Percentiles rank a stretch among this genome's conserved stretches.
phyloP scores from a whole-genome alignment of 2,329 filamentous ascomycete genomes.

The Talaromyces verruculosus region DNA sequence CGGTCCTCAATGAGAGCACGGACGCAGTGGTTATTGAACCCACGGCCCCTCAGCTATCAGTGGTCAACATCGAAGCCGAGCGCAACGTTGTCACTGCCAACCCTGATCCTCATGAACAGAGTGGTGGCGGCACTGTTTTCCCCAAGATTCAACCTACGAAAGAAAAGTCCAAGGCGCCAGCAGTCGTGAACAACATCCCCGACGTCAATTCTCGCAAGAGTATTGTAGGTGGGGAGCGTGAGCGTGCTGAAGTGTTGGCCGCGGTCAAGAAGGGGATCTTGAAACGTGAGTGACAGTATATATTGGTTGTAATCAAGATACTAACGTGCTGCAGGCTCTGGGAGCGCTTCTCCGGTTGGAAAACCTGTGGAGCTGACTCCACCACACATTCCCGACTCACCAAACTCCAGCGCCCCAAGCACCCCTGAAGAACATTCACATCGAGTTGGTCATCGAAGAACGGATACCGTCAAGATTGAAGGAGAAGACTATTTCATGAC shows the following conservation, averaged over 20 bases:
- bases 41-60: slow-evolving; percentile 82
- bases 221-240: slow-evolving; percentile 84
- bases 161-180: slow-evolving; percentile 54
- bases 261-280: slow-evolving; percentile 94
- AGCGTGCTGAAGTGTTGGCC: slow-evolving; percentile 86
- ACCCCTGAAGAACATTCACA: slow-evolving; percentile 75
- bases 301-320: not conserved
- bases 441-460: slow-evolving; percentile 60
- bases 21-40: slow-evolving; percentile 65
- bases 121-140: slow-evolving; percentile 73
- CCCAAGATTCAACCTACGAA: slow-evolving; percentile 79
- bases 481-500: slow-evolving; percentile 89
- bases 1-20: slow-evolving; percentile 72
- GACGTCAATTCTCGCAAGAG: slow-evolving; percentile 64
- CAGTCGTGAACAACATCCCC: slow-evolving; percentile 42
- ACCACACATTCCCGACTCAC: slow-evolving; percentile 67
- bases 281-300: slow-evolving; percentile 64
- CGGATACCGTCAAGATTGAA: slow-evolving; percentile 70
- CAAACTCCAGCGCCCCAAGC: slow-evolving; percentile 80
- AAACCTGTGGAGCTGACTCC: slow-evolving; percentile 57
- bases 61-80: slow-evolving; percentile 94
- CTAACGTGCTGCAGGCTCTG: slow-evolving; percentile 53
- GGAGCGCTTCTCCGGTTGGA: slow-evolving; percentile 67
- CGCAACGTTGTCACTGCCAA: slow-evolving; percentile 79
- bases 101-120: slow-evolving; percentile 60